These are phyloP conservation scores for Solanum peruvianum DNA, from an alignment of 257 asterid species.

Conservation along the genomic window DNA sequence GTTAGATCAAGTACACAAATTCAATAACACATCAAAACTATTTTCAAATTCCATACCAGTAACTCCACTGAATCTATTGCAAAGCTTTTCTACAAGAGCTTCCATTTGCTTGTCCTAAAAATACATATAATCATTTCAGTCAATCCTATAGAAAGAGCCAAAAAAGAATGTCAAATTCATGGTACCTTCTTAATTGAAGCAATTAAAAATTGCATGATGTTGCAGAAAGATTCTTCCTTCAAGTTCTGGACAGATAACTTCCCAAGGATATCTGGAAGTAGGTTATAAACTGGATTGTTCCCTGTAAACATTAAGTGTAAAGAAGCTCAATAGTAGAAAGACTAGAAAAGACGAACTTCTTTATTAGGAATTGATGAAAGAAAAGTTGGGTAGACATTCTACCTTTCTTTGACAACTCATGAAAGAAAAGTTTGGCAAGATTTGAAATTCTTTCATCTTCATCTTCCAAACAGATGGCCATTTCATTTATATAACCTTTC, in stretches of 20 bases:
- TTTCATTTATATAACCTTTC: conserved; percentile 89
- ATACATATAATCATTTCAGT: conserved; percentile 1
- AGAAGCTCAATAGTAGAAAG: not conserved
- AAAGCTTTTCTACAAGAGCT: conserved; percentile 92
- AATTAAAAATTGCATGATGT: conserved; percentile 88
- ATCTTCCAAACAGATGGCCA: conserved; percentile 85
- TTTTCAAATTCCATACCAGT: conserved; percentile 39
- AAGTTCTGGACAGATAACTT: conserved; percentile 69
- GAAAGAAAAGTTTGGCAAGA: conserved; percentile 81
- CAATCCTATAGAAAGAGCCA: not conserved
- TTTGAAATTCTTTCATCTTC: conserved; percentile 82
- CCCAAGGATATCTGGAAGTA: conserved; percentile 96
- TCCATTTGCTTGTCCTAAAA: conserved; percentile 97
- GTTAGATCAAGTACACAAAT: not conserved
- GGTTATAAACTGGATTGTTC: conserved; percentile 86
- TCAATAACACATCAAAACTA: not conserved
- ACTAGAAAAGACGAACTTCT: not conserved
- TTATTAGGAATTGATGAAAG: not conserved
- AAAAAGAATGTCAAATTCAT: not conserved
- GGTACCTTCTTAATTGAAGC: conserved; percentile 87
- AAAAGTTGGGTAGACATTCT: not conserved
- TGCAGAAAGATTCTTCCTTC: conserved; percentile 75
- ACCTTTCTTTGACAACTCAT: conserved; percentile 95
- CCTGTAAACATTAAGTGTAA: conserved; percentile 40
- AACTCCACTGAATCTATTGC: conserved; percentile 84